phyloP scores from a whole-genome alignment of 2,329 filamentous ascomycete genomes.

The Microcyclospora pomicola region DNA sequence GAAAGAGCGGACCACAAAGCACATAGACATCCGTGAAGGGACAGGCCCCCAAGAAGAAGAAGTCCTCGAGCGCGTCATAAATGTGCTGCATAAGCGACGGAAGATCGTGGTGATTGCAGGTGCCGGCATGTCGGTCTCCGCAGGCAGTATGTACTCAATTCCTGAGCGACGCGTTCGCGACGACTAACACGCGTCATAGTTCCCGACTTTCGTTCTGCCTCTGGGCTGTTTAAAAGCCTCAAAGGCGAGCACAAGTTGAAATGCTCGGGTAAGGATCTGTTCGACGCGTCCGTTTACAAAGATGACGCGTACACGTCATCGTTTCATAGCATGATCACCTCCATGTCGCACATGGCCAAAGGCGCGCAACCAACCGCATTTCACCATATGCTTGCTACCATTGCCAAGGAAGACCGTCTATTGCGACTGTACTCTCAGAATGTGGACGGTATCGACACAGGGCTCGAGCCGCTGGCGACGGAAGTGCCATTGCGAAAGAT shows the following conservation, averaged over 20 bases:
- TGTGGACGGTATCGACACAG: slow-evolving; percentile 86
- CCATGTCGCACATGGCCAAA: slow-evolving; percentile 65
- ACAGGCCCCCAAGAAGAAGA: slow-evolving; percentile 43
- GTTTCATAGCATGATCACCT: slow-evolving; percentile 93
- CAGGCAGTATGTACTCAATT: slow-evolving; percentile 55
- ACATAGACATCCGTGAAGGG: slow-evolving; percentile 54
- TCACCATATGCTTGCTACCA: slow-evolving; percentile 81
- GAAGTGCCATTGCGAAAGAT: slow-evolving; percentile 59
- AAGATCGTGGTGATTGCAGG: slow-evolving; percentile 96
- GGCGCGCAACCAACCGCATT: slow-evolving; percentile 72
- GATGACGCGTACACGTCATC: slow-evolving; percentile 76
- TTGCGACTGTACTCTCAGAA: slow-evolving; percentile 92
- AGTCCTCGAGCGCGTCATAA: slow-evolving; percentile 56
- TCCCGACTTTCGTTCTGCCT: slow-evolving; percentile 87
- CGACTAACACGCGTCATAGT: slow-evolving; percentile 37
- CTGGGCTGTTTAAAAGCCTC: slow-evolving; percentile 75
- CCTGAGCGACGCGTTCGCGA: slow-evolving; percentile 2
- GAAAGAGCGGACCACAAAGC: slow-evolving; percentile 64
- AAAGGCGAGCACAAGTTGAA: slow-evolving; percentile 82
- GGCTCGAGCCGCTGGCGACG: slow-evolving; percentile 65
- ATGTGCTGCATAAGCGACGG: slow-evolving; percentile 70
- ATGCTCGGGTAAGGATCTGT: slow-evolving; percentile 84
- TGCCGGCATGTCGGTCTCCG: slow-evolving; percentile 91
- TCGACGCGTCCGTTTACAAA: slow-evolving; percentile 95
- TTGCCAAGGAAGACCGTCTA: slow-evolving; percentile 74